Evolutionary conservation across 495 filamentous ascomycete species (phyloP).

Genomic region (Aspergillus leporis): DNA sequence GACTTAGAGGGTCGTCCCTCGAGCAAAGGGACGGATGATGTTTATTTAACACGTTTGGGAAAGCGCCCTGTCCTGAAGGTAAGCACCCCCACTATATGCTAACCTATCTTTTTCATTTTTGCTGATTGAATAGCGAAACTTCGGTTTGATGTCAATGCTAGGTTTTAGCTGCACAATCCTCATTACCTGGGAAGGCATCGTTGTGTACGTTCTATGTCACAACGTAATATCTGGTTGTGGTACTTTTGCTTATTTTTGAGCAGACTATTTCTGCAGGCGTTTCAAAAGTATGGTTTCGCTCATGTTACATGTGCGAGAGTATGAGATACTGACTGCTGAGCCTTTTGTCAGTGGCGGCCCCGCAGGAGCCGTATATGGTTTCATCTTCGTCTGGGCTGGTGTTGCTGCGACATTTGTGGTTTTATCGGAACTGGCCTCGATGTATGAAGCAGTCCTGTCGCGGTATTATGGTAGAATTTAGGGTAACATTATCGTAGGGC

Average conservation of each 20-base stretch:
- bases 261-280: slow-evolving; percentile 36
- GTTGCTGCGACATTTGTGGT: slow-evolving; percentile 30
- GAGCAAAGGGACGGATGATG: background rate
- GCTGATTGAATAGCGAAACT: slow-evolving; percentile 38
- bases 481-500: slow-evolving; percentile 30
- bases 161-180: slow-evolving; percentile 53
- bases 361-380: slow-evolving; percentile 53
- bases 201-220: slow-evolving; percentile 28
- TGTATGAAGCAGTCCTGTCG: slow-evolving; percentile 21
- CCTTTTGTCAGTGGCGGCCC: slow-evolving; percentile 43
- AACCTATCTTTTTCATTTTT: background rate
- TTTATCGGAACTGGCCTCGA: slow-evolving; percentile 44
- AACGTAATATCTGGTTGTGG: background rate
- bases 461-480: background rate
- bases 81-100: background rate
- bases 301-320: background rate
- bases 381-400: slow-evolving; percentile 49
- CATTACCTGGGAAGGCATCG: slow-evolving; percentile 51
- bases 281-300: slow-evolving; percentile 29
- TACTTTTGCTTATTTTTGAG: background rate
- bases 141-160: slow-evolving; percentile 49
- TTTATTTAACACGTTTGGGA: background rate
- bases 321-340: background rate
- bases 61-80: background rate
- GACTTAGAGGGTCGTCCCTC: background rate